A percentile compares a stretch with the other conserved stretches of the same genome.
Conservation (phyloP, 1,284 basidiomycete species). For the Malassezia sp. region DNA sequence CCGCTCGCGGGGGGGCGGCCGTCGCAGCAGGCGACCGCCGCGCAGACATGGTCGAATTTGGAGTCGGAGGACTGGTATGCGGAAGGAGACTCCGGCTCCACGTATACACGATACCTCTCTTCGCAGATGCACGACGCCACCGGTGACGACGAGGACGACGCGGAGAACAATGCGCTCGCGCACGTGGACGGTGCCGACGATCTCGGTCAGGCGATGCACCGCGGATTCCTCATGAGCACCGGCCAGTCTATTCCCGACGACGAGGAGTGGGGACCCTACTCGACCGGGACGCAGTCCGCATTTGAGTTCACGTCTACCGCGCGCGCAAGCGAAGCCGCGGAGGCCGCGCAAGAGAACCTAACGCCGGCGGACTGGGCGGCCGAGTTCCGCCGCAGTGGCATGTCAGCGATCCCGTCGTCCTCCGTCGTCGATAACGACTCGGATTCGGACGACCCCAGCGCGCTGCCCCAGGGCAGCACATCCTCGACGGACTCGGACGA, state of each 20-base stretch:
- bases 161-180: slow-evolving; percentile 23
- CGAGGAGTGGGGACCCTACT: slow-evolving; percentile 45
- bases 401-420: slow-evolving; percentile 5
- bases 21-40: slow-evolving; percentile 15
- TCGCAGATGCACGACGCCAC: slow-evolving; percentile 39
- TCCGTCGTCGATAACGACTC: slow-evolving; percentile 22
- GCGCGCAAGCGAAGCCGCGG: neutral
- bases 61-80: slow-evolving; percentile 16
- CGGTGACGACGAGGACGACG: slow-evolving; percentile 38
- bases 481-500: slow-evolving; percentile 15
- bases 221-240: slow-evolving; percentile 20
- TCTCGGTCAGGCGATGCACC: neutral
- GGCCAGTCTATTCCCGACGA: slow-evolving; percentile 21
- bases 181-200: slow-evolving; percentile 2
- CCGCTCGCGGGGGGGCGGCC: slow-evolving; percentile 42
- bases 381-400: slow-evolving; percentile 25
- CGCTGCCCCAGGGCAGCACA: slow-evolving; percentile 1
- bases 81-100: slow-evolving; percentile 23
- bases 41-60: slow-evolving; percentile 8
- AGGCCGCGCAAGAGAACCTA: slow-evolving; percentile 30
- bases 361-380: slow-evolving; percentile 45
- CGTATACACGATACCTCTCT: slow-evolving; percentile 43
- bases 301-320: slow-evolving; percentile 17
- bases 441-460: slow-evolving; percentile 23
- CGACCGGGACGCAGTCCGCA: slow-evolving; percentile 1